A percentile compares a stretch with the other conserved stretches of the same genome.
Evolutionary conservation across 371 early-diverging fungal genomes (phyloP).

Genomic region (Polyrhizophydium stewartii): DNA sequence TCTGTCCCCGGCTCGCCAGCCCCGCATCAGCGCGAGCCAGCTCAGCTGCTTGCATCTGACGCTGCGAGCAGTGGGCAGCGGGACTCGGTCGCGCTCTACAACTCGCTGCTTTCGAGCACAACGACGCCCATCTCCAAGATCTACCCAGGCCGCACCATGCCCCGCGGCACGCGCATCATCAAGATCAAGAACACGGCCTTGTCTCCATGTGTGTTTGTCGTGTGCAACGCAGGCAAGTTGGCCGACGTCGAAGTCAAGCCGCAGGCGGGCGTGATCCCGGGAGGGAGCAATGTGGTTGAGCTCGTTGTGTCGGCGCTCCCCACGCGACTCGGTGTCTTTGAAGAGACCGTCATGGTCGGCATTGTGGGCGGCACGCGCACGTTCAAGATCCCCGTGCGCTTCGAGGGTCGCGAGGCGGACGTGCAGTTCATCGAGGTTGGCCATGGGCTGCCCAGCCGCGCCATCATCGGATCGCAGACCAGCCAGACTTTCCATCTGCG

Average conservation of each 20-base stretch:
- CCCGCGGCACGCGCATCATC: conserved; percentile 11
- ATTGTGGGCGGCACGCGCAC: conserved; percentile 28
- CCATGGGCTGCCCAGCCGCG: conserved; percentile 15
- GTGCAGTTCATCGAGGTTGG: conserved; percentile 11
- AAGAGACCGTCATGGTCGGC: conserved; percentile 26
- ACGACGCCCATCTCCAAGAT: background rate
- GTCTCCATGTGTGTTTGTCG: conserved; percentile 25
- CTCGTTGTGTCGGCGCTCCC: conserved; percentile 22
- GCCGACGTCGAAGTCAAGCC: conserved; percentile 21
- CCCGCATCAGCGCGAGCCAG: too few species aligned
- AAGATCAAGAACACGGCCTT: conserved; percentile 32
- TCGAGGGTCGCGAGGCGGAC: conserved; percentile 24
- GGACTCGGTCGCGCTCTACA: background rate
- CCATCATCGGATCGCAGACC: conserved; percentile 31
- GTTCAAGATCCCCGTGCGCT: conserved; percentile 31
- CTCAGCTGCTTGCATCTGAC: too few species aligned
- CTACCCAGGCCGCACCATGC: background rate
- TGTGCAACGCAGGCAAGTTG: conserved; percentile 6
- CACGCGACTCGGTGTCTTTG: conserved; percentile 15
- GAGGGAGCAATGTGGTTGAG: conserved; percentile 18
- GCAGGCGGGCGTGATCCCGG: conserved; percentile 18
- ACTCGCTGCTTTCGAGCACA: conserved; percentile 2
- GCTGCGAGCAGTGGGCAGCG: too few species aligned
- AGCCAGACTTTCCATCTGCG: conserved; percentile 6
- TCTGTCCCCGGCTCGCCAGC: background rate